Conservation (phyloP, 1,284 basidiomycete genomes). For the Cryptococcus sp. region DNA sequence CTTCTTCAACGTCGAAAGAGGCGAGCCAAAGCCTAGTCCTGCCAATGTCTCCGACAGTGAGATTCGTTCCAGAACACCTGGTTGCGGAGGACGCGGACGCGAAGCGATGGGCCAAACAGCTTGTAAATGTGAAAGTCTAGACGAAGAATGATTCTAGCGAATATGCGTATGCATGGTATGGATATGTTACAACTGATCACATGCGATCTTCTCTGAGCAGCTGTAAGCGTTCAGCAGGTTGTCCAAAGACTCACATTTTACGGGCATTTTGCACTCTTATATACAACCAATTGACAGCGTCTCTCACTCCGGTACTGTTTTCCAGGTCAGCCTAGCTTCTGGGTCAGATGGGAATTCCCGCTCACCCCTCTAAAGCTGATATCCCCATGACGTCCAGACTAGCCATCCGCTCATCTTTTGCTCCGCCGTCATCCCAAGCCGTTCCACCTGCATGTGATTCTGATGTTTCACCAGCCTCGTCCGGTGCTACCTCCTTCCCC, state of each 20-base stretch:
- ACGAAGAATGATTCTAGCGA: no score
- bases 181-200: not conserved
- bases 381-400: constrained; percentile 89
- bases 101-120: no score
- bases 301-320: constrained; percentile 77
- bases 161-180: not conserved
- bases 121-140: no score
- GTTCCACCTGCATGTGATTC: constrained; percentile 1
- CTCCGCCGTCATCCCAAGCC: constrained; percentile 57
- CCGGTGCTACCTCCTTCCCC: constrained; percentile 13
- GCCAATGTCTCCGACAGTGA: no score
- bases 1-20: no score
- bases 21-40: no score
- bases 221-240: no score
- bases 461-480: not conserved
- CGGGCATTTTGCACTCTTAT: constrained; percentile 86
- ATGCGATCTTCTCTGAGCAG: constrained; percentile 3
- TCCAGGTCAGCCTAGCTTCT: not conserved
- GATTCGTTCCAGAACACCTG: no score
- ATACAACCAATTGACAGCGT: constrained; percentile 91
- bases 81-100: no score
- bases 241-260: constrained; percentile 54
- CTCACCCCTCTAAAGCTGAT: constrained; percentile 83
- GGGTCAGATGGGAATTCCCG: constrained; percentile 12
- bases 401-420: constrained; percentile 61